Evolutionary conservation across 2,329 filamentous ascomycete genomes (phyloP).

Genomic region (Eurotiales sp.): DNA sequence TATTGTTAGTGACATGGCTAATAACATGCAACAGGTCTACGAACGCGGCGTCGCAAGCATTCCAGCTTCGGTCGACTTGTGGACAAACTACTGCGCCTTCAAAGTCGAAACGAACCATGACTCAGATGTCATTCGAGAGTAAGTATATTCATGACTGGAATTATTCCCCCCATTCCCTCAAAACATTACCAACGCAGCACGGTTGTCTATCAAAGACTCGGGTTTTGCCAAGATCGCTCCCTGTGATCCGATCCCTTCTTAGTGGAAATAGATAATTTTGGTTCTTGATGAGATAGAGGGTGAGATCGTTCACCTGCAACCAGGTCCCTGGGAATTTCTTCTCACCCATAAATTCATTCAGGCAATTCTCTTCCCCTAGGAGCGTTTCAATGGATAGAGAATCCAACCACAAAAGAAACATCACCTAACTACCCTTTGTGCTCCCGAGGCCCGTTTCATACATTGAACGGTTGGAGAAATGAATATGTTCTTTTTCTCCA

Average conservation of each 20-base stretch:
- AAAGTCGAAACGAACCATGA: slow-evolving; percentile 97
- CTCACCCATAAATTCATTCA: slow-evolving; percentile 47
- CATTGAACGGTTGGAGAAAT: slow-evolving; percentile 34
- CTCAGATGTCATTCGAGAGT: slow-evolving; percentile 96
- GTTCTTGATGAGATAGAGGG: slow-evolving; percentile 38
- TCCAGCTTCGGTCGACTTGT: slow-evolving; percentile 89
- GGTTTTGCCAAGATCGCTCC: slow-evolving; percentile 30
- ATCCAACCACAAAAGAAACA: slow-evolving; percentile 23
- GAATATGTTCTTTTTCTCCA: slow-evolving; percentile 29
- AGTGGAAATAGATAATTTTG: neutral
- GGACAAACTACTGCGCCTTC: slow-evolving; percentile 96
- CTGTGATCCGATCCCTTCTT: slow-evolving; percentile 30
- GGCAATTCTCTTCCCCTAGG: slow-evolving; percentile 42
- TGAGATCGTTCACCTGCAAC: slow-evolving; percentile 66
- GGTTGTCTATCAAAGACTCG: slow-evolving; percentile 30
- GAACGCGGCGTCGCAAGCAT: slow-evolving; percentile 93
- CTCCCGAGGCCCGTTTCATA: slow-evolving; percentile 25
- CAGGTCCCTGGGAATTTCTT: slow-evolving; percentile 44
- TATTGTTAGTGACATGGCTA: neutral
- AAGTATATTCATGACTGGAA: slow-evolving; percentile 67
- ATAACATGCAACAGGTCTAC: slow-evolving; percentile 63
- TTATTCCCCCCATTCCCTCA: slow-evolving; percentile 59
- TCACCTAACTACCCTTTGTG: slow-evolving; percentile 24
- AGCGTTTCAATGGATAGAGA: slow-evolving; percentile 25
- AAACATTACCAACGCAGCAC: slow-evolving; percentile 42